Percentiles rank a stretch among this genome's conserved stretches.
Evolutionary conservation across 306 rosid species (phyloP).

Genomic region (Dryas octopetala): DNA sequence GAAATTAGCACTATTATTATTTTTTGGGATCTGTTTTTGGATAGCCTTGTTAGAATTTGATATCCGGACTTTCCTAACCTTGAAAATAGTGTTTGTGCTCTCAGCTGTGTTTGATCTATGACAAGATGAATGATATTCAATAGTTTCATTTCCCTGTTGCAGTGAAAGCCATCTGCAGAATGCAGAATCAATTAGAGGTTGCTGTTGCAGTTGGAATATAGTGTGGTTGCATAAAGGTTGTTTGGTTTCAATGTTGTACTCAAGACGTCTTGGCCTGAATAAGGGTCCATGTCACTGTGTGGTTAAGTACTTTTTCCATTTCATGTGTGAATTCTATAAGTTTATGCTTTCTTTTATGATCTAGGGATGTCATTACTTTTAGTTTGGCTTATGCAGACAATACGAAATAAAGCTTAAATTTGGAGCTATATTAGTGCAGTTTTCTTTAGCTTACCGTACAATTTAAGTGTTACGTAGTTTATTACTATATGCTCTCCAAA

Average conservation of each 20-base stretch:
- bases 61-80: background rate
- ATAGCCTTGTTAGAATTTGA: background rate
- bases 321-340: background rate
- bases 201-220: background rate
- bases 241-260: background rate
- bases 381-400: background rate
- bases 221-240: background rate
- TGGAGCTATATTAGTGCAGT: background rate
- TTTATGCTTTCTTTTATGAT: background rate
- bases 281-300: conserved; percentile 22
- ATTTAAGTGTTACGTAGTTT: no score
- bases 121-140: background rate
- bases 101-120: background rate
- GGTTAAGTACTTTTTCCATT: background rate
- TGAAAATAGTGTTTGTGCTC: background rate
- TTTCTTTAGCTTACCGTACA: background rate
- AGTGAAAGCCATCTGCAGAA: conserved; percentile 8
- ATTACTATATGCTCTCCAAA: no score
- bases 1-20: no score
- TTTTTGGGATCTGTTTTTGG: background rate
- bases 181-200: conserved; percentile 6
- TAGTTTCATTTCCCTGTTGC: conserved; percentile 12
- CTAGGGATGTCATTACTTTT: background rate
- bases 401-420: background rate
- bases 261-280: conserved; percentile 14